Conservation (phyloP, 116 monocot genomes). For the Cymodocea nodosa region DNA sequence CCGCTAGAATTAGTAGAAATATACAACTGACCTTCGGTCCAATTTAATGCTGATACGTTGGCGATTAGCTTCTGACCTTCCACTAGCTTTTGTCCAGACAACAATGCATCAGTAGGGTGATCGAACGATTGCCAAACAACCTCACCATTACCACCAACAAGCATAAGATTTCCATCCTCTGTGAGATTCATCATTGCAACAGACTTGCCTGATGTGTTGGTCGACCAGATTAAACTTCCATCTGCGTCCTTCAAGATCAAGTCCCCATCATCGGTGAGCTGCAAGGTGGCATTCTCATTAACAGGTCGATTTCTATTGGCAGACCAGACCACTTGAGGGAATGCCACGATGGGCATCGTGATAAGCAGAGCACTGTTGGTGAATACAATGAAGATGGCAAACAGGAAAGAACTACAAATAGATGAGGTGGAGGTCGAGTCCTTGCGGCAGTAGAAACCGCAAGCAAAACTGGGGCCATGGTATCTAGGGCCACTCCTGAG, state of each 20-base stretch:
- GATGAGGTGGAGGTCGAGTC: not conserved
- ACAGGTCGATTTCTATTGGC: slow-evolving; percentile 29
- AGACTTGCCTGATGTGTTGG: slow-evolving; percentile 14
- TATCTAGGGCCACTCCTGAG: not conserved
- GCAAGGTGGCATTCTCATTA: slow-evolving; percentile 23
- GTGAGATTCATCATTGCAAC: too few species aligned
- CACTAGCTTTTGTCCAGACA: too few species aligned
- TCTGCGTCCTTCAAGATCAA: slow-evolving; percentile 15
- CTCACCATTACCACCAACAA: too few species aligned
- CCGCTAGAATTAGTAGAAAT: not conserved
- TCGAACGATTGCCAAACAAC: too few species aligned
- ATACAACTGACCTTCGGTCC: slow-evolving; percentile 6
- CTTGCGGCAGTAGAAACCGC: not conserved
- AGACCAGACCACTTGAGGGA: slow-evolving; percentile 25
- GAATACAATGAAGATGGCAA: slow-evolving; percentile 12
- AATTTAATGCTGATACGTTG: slow-evolving; percentile 11
- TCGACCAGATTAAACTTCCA: slow-evolving; percentile 21
- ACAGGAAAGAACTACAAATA: too few species aligned
- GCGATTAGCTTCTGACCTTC: too few species aligned
- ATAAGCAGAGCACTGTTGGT: not conserved
- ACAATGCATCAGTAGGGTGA: too few species aligned
- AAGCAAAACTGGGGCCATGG: slow-evolving; percentile 1
- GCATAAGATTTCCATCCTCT: too few species aligned
- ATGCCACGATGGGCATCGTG: not conserved
- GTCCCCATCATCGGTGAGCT: slow-evolving; percentile 12